Base-by-base conservation (phyloP, 768 basidiomycete genomes). In the Heimioporus sp. region DNA sequence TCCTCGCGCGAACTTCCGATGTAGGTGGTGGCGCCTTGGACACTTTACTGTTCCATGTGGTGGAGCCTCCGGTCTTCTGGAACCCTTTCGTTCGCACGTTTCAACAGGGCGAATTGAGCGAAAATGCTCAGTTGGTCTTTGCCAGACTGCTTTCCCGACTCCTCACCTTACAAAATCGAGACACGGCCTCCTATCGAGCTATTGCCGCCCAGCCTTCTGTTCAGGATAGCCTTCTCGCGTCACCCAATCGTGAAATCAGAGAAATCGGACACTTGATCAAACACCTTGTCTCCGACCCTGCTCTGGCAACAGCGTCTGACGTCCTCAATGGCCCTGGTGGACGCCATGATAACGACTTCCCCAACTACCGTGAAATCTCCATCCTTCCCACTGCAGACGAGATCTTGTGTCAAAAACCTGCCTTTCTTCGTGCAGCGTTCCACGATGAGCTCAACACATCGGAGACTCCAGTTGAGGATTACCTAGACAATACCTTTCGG, bases 321-420 rank as follows among this genome's bases (percentile, higher is more conserved):
- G 57, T 47, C 21, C 49, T 48, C 41, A 53, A 58, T 35, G 65
- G 64, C 3, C 80, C 85, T 2, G 86, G 86, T 0, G 86, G 85
- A 2, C 74, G 86, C 1, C 86, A 87, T 49, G 84, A 86, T 60
- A 88, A 88, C 42, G 86, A 87, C 58, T 79, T 79, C 50, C 61
- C 60, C 5, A 75, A 86, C 53, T 86, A 82, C 55, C 75, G 76
- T 7, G 51, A 77, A 21, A 82, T 87, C 17, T 64, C 77, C 12
- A 82, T 87, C 43, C 68, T 84, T 5, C 86, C 86, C 2, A 85
- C 85, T 4, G 74, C 79, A 0, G 79, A 81, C 38, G 86, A 87
- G 60, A 69, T 86, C 11, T 51, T 56, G 2, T 83, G 70, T 35
- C 65, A 45, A 12, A 73, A 79, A 10, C 54, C 54, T 2, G 69